Evolutionary conservation across 2,329 filamentous ascomycete genomes (phyloP).

Genomic region (Dactylellina drechsleri): DNA sequence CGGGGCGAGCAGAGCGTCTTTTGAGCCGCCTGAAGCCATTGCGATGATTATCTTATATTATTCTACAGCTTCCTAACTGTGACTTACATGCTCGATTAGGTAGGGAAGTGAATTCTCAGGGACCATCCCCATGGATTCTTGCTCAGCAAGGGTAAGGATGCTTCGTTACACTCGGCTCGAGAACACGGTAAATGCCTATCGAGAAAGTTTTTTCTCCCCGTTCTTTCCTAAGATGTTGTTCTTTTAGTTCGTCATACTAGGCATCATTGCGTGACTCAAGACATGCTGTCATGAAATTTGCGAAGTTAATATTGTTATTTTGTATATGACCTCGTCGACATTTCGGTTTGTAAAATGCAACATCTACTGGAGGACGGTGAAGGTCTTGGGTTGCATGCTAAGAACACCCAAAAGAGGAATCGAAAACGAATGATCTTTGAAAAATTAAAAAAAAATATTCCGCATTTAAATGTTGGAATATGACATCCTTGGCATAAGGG

Average conservation of each 20-base stretch:
- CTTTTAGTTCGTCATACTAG: slow-evolving; percentile 48
- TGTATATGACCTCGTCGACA: neutral
- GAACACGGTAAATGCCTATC: slow-evolving; percentile 4
- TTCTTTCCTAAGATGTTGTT: neutral
- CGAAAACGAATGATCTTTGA: neutral
- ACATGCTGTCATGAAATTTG: slow-evolving; percentile 24
- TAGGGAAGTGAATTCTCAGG: neutral
- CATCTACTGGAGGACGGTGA: neutral
- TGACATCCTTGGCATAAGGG: slow-evolving; percentile 24
- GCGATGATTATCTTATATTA: neutral
- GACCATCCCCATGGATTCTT: slow-evolving; percentile 1
- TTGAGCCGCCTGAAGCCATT: slow-evolving; percentile 23
- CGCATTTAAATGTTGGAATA: slow-evolving; percentile 10
- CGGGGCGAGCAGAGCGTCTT: slow-evolving; percentile 43
- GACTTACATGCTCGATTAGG: slow-evolving; percentile 4
- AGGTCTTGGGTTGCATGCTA: slow-evolving; percentile 15
- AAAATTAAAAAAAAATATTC: slow-evolving; percentile 1
- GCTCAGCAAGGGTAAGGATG: neutral
- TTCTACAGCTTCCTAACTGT: slow-evolving; percentile 26
- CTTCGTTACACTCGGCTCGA: neutral
- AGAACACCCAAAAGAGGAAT: slow-evolving; percentile 1
- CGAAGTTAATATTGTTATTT: slow-evolving; percentile 11
- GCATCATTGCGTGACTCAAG: slow-evolving; percentile 55
- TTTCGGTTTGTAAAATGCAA: neutral
- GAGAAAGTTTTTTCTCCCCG: neutral